Evolutionary conservation across 2,329 filamentous ascomycete genomes (phyloP).

Genomic region (Mycosphaerella sp.): DNA sequence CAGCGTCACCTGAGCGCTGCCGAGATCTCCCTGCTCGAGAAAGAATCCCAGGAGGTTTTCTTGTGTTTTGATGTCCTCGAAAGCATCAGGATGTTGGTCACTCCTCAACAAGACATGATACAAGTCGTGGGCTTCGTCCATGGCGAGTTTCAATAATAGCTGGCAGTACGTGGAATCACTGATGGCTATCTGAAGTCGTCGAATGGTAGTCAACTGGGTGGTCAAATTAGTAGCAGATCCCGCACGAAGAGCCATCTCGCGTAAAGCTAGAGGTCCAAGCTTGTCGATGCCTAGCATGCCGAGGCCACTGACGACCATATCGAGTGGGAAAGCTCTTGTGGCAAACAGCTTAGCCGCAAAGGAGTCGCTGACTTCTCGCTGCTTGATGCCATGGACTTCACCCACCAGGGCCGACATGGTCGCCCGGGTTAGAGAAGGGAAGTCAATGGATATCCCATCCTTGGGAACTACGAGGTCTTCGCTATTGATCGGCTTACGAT

Average conservation of each 20-base stretch:
- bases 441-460: constrained; percentile 4
- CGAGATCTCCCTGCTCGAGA: constrained; percentile 46
- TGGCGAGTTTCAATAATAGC: constrained; percentile 59
- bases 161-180: constrained; percentile 58
- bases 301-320: constrained; percentile 64
- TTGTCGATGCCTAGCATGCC: constrained; percentile 62
- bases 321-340: constrained; percentile 63
- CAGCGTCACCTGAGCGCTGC: constrained; percentile 50
- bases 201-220: constrained; percentile 55
- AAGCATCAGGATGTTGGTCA: constrained; percentile 59
- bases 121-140: constrained; percentile 47
- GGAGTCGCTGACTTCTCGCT: constrained; percentile 53
- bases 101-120: constrained; percentile 49
- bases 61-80: constrained; percentile 52
- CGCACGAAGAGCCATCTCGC: constrained; percentile 67
- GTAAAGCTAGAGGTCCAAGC: constrained; percentile 69
- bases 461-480: neutral
- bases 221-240: constrained; percentile 51
- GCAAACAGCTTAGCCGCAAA: constrained; percentile 79
- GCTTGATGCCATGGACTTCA: constrained; percentile 38
- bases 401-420: constrained; percentile 32
- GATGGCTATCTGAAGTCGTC: constrained; percentile 56
- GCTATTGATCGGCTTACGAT: neutral
- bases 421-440: constrained; percentile 20
- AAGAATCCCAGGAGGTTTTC: constrained; percentile 49